These are phyloP conservation scores for Nicotiana tomentosiformis DNA, from an alignment of 257 asterid genomes.

Conservation along the genomic window DNA sequence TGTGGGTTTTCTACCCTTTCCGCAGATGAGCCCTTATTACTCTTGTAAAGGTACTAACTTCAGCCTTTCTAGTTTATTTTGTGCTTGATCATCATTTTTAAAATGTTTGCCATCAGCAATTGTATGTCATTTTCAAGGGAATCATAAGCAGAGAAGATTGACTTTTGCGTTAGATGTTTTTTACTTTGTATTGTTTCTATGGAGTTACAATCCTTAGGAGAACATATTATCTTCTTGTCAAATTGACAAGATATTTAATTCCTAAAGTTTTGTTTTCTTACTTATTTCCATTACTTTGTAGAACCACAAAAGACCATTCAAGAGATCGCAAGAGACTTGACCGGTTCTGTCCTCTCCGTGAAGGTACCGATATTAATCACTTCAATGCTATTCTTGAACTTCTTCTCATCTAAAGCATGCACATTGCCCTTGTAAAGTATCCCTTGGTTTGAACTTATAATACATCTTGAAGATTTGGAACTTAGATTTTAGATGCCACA, in stretches of 20 bases:
- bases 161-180: background rate
- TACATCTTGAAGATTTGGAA: no score
- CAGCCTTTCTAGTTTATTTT: background rate
- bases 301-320: constrained; percentile 72
- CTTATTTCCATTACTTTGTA: constrained; percentile 25
- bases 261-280: background rate
- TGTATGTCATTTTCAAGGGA: background rate
- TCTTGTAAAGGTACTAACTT: constrained; percentile 66
- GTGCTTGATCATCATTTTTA: background rate
- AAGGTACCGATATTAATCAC: constrained; percentile 46
- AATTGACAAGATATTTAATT: background rate
- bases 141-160: background rate
- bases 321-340: constrained; percentile 73
- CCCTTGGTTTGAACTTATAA: background rate
- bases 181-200: no score
- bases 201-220: background rate
- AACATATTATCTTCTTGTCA: background rate
- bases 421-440: background rate
- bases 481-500: background rate
- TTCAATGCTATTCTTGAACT: background rate
- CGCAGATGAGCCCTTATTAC: constrained; percentile 75
- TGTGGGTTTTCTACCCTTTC: constrained; percentile 87
- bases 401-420: background rate
- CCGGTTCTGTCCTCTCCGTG: constrained; percentile 63
- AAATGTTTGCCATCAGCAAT: background rate